phyloP scores from a whole-genome alignment of 495 filamentous ascomycete species.

The Podospora bellae-mahoneyi region DNA sequence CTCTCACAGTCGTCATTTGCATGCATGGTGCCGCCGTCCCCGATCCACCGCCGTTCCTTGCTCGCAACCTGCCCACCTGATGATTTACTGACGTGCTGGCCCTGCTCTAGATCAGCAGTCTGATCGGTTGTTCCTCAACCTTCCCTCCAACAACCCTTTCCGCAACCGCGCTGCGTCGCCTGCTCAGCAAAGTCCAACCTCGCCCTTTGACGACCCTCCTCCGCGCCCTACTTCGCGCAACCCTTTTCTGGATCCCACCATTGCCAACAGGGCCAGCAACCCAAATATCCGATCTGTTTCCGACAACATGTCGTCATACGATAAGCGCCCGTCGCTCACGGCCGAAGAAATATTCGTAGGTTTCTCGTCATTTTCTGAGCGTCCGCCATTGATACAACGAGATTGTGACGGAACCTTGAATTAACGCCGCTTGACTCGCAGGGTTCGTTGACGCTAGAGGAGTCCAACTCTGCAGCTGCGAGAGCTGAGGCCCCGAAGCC shows the following conservation, averaged over 20 bases:
- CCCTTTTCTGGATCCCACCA: constrained; percentile 79
- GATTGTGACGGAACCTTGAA: not conserved
- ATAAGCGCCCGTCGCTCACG: constrained; percentile 53
- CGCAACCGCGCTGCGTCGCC: constrained; percentile 84
- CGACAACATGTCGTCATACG: constrained; percentile 56
- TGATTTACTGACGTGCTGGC: constrained; percentile 34
- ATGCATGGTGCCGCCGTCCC: constrained; percentile 39
- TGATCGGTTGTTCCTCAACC: constrained; percentile 55
- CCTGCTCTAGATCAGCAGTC: constrained; percentile 40
- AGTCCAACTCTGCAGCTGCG: constrained; percentile 34
- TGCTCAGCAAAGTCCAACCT: constrained; percentile 41
- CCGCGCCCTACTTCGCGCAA: constrained; percentile 80
- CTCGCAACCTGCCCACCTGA: constrained; percentile 5
- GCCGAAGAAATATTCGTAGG: constrained; percentile 89
- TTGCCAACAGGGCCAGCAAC: constrained; percentile 48
- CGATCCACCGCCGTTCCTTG: constrained; percentile 28
- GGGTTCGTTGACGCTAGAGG: constrained; percentile 52
- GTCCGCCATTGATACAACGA: not conserved
- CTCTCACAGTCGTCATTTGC: constrained; percentile 44
- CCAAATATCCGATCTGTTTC: constrained; percentile 40
- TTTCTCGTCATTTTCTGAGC: constrained; percentile 23
- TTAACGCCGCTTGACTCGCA: constrained; percentile 24
- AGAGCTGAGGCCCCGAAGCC: constrained; percentile 38
- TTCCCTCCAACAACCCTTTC: constrained; percentile 97
- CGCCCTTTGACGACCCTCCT: constrained; percentile 53